Conservation (phyloP, 2,329 filamentous ascomycete genomes). For the Penicillium glabrum region DNA sequence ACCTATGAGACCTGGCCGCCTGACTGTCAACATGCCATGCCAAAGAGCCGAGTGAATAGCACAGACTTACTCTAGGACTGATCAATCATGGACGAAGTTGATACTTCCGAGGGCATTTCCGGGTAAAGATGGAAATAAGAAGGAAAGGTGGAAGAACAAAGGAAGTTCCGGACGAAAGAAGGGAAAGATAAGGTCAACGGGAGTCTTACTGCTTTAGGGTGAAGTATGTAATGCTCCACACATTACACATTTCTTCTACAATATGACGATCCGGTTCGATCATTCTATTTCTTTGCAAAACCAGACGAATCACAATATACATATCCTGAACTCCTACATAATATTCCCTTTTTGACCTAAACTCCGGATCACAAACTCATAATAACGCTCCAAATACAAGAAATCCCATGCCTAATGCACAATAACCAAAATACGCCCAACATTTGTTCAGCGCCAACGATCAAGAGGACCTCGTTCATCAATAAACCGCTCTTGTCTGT, state of each 20-base stretch:
- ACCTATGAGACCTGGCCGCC: conserved; percentile 7
- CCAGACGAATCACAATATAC: too few species aligned
- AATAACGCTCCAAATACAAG: neutral
- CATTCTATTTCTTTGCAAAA: too few species aligned
- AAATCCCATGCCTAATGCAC: neutral
- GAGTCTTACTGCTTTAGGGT: neutral
- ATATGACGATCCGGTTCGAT: neutral
- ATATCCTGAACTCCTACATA: neutral
- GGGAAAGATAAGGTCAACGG: conserved; percentile 1
- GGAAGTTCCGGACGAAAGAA: neutral
- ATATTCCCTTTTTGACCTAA: neutral
- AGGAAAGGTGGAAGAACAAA: neutral
- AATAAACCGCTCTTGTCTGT: neutral
- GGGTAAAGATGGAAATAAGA: neutral
- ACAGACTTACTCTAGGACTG: neutral
- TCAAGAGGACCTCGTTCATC: neutral
- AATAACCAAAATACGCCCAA: neutral
- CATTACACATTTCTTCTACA: neutral
- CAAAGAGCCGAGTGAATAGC: conserved; percentile 7
- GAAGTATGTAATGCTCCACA: neutral
- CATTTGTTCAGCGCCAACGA: neutral
- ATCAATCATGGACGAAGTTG: neutral
- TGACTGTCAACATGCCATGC: conserved; percentile 12
- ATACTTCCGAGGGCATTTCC: neutral
- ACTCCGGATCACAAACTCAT: neutral